Conservation (phyloP, 164 flowering plant species). For the Annona cherimola region DNA sequence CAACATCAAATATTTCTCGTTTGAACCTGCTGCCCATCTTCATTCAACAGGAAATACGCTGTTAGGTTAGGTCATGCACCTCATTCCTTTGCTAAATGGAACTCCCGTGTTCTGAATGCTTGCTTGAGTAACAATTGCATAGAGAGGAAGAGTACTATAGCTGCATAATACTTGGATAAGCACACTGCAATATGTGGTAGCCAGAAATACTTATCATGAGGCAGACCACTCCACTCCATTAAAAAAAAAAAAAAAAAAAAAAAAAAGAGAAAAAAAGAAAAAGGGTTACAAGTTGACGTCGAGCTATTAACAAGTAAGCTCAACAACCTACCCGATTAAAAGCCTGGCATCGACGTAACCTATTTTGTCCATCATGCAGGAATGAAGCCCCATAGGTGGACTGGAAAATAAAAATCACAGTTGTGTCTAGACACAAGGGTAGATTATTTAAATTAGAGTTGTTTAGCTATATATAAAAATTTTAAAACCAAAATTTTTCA, state of each 20-base stretch:
- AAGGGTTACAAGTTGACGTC: no score
- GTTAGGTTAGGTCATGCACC: background rate
- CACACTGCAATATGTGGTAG: slow-evolving; percentile 32
- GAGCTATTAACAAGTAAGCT: background rate
- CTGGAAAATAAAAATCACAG: no score
- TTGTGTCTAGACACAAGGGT: no score
- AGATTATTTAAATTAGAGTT: no score
- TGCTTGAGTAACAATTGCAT: slow-evolving; percentile 93
- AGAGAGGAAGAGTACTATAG: slow-evolving; percentile 88
- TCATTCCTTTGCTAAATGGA: background rate
- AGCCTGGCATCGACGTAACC: slow-evolving; percentile 71
- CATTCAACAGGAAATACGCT: slow-evolving; percentile 11
- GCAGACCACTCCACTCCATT: background rate
- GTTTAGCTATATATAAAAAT: no score
- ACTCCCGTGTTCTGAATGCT: slow-evolving; percentile 2
- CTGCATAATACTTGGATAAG: slow-evolving; percentile 86
- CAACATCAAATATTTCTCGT: slow-evolving; percentile 61
- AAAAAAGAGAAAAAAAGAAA: no score
- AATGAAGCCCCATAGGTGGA: slow-evolving; percentile 47
- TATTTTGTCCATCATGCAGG: slow-evolving; percentile 87
- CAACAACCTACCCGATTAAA: slow-evolving; percentile 60
- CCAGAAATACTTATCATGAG: background rate
- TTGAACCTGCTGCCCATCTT: slow-evolving; percentile 88
- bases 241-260: background rate
- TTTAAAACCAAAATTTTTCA: no score